A percentile compares a stretch with the other conserved stretches of the same genome.
Conservation (phyloP, 805 yeast species). For the Candida pseudoglaebosa region DNA sequence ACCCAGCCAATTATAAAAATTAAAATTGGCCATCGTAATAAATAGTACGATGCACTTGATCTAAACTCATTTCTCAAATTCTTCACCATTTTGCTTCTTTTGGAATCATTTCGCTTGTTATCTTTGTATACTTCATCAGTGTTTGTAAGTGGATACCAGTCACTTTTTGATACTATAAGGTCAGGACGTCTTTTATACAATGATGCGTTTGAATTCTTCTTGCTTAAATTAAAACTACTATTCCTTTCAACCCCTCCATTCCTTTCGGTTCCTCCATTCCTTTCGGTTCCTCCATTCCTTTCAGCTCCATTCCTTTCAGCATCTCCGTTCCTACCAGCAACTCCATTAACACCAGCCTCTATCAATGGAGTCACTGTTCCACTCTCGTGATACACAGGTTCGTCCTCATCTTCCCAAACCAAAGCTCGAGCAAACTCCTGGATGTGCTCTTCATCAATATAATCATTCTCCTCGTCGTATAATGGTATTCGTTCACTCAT, state of each 20-base stretch:
- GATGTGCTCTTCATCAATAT: slow-evolving; percentile 32
- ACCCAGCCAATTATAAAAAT: slow-evolving; percentile 54
- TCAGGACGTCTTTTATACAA: slow-evolving; percentile 11
- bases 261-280: slow-evolving; percentile 3
- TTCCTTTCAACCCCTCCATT: slow-evolving; percentile 2
- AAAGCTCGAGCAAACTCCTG: slow-evolving; percentile 39
- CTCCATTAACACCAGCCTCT: no score
- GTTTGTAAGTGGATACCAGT: slow-evolving; percentile 21
- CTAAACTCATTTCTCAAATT: slow-evolving; percentile 34
- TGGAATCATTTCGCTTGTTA: neutral
- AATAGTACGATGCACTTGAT: slow-evolving; percentile 25
- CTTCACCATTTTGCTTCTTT: neutral
- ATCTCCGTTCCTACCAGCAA: no score
- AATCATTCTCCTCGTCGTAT: slow-evolving; percentile 17
- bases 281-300: slow-evolving; percentile 2
- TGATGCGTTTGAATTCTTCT: neutral
- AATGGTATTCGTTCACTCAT: slow-evolving; percentile 1
- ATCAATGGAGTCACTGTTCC: no score
- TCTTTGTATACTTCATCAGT: neutral
- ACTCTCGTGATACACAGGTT: slow-evolving; percentile 6
- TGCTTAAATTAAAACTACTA: neutral
- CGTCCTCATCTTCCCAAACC: slow-evolving; percentile 31
- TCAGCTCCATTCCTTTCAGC: neutral
- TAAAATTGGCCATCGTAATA: slow-evolving; percentile 67
- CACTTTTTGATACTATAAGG: slow-evolving; percentile 23